Base-by-base conservation (phyloP, 2,329 filamentous ascomycete genomes). In the Exutisphaerella laricina region DNA sequence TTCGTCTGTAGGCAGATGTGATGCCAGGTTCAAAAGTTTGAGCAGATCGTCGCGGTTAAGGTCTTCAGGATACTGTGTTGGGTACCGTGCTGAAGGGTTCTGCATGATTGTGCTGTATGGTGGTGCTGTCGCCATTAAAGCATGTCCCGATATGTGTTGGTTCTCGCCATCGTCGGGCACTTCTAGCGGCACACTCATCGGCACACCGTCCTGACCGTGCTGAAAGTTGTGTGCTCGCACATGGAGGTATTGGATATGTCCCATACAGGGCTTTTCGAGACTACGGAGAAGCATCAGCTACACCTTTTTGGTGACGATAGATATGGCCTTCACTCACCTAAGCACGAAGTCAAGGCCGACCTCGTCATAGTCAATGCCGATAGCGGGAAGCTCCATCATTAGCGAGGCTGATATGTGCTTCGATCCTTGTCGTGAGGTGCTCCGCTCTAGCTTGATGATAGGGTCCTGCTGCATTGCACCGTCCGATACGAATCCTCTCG, bases 171-270 rank as follows among this genome's bases (percentile, higher is more conserved):
- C 50, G 20, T 51, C 43, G 3, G 50, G 50, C 2, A 53, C 50
- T 34, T 53, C 50, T 18, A 46, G 30, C 4, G 50, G 50, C 10
- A 34, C 21, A 10, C 39, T 41, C 9, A 33, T 16, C 39, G 42
- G 38, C 6, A 37, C 36, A n/a, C 38, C 41, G n/a, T 50, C 41
- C 3, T 23, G 33, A 7, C 29, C 37, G 12, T 32, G n/a, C 28
- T 54, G 51, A 13, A 29, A 45, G 25, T 55, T 55, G 45, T 55
- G 52, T 7, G 52, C 52, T 31, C 52, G 45, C 21, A 55, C 48
- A 35, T 50, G 48, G 10, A 55, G 41, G 29, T 53, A 55, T 28
- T 55, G 52, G 12, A 50, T 46, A 30, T 55, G 52, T 3, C 42
- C 41, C 47, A 55, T 53, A 28, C 52, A 55, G 3, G 52, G 50